Conservation (phyloP, 768 basidiomycete species). For the Pleurotus citrinopileatus region DNA sequence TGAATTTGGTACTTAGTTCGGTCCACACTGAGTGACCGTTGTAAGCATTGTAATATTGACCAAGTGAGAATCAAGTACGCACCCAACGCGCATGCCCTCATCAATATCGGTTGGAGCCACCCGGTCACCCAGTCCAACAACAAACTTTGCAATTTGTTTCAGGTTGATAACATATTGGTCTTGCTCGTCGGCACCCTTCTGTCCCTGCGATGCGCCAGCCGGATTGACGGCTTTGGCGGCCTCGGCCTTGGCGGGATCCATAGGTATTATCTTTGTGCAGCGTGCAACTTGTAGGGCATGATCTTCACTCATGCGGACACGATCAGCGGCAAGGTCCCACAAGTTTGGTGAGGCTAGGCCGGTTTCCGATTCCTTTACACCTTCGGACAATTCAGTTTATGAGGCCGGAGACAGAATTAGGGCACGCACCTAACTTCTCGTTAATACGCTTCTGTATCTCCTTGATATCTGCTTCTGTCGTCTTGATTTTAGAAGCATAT, state of each 20-base stretch:
- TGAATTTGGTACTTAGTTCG: constrained; percentile 98
- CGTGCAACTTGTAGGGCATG: constrained; percentile 96
- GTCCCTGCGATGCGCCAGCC: constrained; percentile 72
- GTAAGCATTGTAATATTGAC: not conserved
- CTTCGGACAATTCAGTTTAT: constrained; percentile 27
- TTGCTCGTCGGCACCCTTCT: constrained; percentile 97
- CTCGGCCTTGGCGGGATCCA: constrained; percentile 73
- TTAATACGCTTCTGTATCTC: constrained; percentile 97
- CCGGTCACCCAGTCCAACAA: constrained; percentile 94
- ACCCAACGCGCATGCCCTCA: constrained; percentile 99
- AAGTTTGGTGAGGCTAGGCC: constrained; percentile 95
- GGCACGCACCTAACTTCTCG: constrained; percentile 83
- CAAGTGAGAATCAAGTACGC: constrained; percentile 7
- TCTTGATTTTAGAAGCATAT: constrained; percentile 85
- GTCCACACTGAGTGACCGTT: constrained; percentile 65
- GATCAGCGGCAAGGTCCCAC: constrained; percentile 95
- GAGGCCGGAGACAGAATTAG: not conserved
- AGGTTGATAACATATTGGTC: constrained; percentile 99
- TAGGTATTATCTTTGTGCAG: constrained; percentile 96
- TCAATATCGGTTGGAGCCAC: constrained; percentile 98
- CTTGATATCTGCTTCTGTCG: constrained; percentile 88
- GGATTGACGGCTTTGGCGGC: constrained; percentile 79
- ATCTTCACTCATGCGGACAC: constrained; percentile 86
- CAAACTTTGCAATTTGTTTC: constrained; percentile 99
- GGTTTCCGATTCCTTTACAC: constrained; percentile 98